Evolutionary conservation across 768 basidiomycete species (phyloP), one percentile per base, ranked within the genome.

Genomic region (Leucosporidium scottii): DNA sequence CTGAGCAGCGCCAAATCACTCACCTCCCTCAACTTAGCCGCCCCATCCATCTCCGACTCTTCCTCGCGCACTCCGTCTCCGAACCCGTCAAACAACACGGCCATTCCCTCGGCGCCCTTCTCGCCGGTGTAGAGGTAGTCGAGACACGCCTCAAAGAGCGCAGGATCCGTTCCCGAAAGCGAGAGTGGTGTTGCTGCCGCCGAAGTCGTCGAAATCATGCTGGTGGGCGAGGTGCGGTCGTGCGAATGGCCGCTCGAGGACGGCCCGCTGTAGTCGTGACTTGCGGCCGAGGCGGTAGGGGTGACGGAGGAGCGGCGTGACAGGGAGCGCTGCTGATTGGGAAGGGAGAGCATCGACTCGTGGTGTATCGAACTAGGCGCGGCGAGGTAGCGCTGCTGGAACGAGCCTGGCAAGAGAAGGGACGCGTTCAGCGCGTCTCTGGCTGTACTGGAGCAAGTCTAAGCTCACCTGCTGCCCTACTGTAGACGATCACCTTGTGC

Each of bases 51-150:
- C 77, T 80, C 84, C 13, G 79, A 82, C 49, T 72, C 79, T 2
- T 49, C 75, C 71, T 81, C 73, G 62, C 30, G 62, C 59, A 61
- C 73, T 34, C 67, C 53, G 76, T 78, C 71, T 80, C 81, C 15
- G 79, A 76, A 60, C 81, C 71, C 79, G 73, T 93, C 91, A 74
- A 90, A 91, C 8, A 91, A 84, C 76, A 90, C 92, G 72, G 89
- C 89, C 73, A 91, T 91, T 76, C 89, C 88, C 61, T 90, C 89
- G 18, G 76, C 75, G 68, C 93, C 85, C 39, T 90, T 90, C 76
- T 89, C 87, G 18, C 90, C 91, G 0, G 94, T 96, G 78, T 98
- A 99, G 1, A 97, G 84, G 76, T 92, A 94, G 77, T 96, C 93
- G 48, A 97, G 84, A 76, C 93, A 89, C 59, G 93, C 89, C 28